Base-by-base conservation (phyloP, 768 basidiomycete genomes). In the Guyanaporus albipodus region DNA sequence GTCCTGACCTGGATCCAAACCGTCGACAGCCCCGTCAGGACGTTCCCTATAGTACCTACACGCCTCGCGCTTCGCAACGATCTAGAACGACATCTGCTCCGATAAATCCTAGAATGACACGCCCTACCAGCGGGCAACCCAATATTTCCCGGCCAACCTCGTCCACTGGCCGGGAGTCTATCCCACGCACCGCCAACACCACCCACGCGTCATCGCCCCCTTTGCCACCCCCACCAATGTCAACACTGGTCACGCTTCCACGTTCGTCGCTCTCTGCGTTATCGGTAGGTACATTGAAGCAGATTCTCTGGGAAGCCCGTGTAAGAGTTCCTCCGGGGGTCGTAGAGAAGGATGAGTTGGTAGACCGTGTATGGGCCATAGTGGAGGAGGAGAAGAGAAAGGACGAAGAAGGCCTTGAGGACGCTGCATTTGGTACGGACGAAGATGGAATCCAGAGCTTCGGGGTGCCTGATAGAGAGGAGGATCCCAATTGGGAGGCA, bases 291-390 rank as follows among this genome's bases (percentile, higher is more conserved):
- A 68, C 75, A n/a, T 72, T 96, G 38, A 96, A 96, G 63, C 73
- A 75, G 2, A 76, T 95, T 17, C 66, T 96, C 18, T 90, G 82
- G 59, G 80, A 81, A 44, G 90, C 93, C 54, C 91, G 87, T 46
- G 87, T 88, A 23, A 73, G 83, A 58, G 61, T 76, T 44, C 66
- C 64, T 17, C 56, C 56, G 1, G 56, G 56, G 31, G 70, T 93
- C 2, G 69, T 95, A n/a, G 93, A 96, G 71, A 96, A 96, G 71
- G 70, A 74, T 19, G 90, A 92, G 40, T 65, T 92, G n/a, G 87
- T 92, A 12, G 73, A 65, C 34, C 87, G 85, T 58, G 89, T 90
- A 21, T 55, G 69, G 45, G 69, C 36, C 19, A 14, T 91, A 11
- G 67, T 91, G 15, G 82, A 83, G 42, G 82, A 81, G 49, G 87